Conservation (phyloP, 306 rosid species). For the Corylus heterophylla region DNA sequence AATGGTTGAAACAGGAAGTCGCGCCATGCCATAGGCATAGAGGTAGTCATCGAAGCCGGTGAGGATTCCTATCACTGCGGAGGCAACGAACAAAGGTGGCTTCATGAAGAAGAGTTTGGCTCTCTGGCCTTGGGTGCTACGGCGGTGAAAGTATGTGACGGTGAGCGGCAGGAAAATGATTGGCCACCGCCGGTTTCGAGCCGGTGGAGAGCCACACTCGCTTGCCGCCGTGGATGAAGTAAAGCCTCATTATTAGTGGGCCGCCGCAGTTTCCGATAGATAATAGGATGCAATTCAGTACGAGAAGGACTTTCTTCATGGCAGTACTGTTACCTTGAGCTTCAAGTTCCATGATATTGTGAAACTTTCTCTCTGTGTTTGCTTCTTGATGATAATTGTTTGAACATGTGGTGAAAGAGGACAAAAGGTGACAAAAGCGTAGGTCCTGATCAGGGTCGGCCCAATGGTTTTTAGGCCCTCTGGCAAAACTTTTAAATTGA, state of each 20-base stretch:
- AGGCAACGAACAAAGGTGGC: conserved; percentile 37
- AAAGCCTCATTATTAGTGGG: conserved; percentile 68
- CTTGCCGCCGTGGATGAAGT: conserved; percentile 73
- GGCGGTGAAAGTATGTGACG: conserved; percentile 42
- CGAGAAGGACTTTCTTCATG: conserved; percentile 40
- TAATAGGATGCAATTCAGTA: conserved; percentile 40
- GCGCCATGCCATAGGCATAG: conserved; percentile 63
- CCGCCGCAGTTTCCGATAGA: conserved; percentile 58
- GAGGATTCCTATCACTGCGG: conserved; percentile 48
- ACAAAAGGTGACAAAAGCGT: neutral
- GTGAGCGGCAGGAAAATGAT: conserved; percentile 50
- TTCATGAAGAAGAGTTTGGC: conserved; percentile 38
- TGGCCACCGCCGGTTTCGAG: conserved; percentile 78
- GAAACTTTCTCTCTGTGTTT: neutral
- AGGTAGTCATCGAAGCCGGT: conserved; percentile 67
- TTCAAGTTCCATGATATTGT: neutral
- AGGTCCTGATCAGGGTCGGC: neutral
- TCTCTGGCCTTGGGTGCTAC: neutral
- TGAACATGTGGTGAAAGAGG: neutral
- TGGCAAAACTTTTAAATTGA: too few relatives aligned
- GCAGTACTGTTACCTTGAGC: conserved; percentile 8
- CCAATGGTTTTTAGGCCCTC: too few relatives aligned
- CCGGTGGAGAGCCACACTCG: conserved; percentile 67
- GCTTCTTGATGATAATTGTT: neutral
- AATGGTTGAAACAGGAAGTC: conserved; percentile 67